These are phyloP conservation scores for Debaryomyces hansenii DNA, from an alignment of 805 yeast genomes.

Conservation along the genomic window DNA sequence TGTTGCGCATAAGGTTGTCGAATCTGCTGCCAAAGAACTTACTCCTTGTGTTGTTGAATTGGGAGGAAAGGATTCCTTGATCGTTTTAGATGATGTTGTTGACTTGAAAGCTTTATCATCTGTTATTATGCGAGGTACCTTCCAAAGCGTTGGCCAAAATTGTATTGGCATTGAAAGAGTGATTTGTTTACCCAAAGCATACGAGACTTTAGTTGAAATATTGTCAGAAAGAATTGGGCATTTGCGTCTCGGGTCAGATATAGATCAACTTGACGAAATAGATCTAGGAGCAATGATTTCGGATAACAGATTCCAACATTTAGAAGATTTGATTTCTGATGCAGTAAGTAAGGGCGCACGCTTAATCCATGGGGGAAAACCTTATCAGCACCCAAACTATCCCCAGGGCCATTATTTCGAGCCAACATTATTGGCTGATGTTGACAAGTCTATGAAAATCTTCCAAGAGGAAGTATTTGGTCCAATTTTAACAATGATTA, in stretches of 20 bases:
- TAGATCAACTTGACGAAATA: conserved; percentile 85
- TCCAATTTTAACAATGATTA: conserved; percentile 80
- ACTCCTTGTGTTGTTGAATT: conserved; percentile 95
- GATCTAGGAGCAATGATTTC: conserved; percentile 97
- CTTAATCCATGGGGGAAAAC: conserved; percentile 76
- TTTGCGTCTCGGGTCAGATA: conserved; percentile 83
- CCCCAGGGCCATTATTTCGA: conserved; percentile 93
- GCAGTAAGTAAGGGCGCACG: conserved; percentile 84
- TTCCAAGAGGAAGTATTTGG: conserved; percentile 94
- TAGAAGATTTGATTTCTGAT: conserved; percentile 67
- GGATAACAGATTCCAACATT: conserved; percentile 64
- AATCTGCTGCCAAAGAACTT: conserved; percentile 79
- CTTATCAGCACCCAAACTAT: conserved; percentile 82
- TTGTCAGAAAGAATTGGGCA: conserved; percentile 57
- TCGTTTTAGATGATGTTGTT: conserved; percentile 79
- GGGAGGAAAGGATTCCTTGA: conserved; percentile 94
- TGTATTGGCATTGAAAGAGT: conserved; percentile 97
- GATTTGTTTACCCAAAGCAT: conserved; percentile 70
- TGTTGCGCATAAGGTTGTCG: conserved; percentile 85
- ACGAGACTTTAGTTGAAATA: conserved; percentile 59
- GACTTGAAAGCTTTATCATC: conserved; percentile 58
- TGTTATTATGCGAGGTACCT: conserved; percentile 88
- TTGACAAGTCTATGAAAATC: conserved; percentile 68
- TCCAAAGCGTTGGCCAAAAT: conserved; percentile 97
- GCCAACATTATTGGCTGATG: conserved; percentile 87